Conservation (phyloP, 1,284 basidiomycete genomes). For the Heterobasidion occidentale region DNA sequence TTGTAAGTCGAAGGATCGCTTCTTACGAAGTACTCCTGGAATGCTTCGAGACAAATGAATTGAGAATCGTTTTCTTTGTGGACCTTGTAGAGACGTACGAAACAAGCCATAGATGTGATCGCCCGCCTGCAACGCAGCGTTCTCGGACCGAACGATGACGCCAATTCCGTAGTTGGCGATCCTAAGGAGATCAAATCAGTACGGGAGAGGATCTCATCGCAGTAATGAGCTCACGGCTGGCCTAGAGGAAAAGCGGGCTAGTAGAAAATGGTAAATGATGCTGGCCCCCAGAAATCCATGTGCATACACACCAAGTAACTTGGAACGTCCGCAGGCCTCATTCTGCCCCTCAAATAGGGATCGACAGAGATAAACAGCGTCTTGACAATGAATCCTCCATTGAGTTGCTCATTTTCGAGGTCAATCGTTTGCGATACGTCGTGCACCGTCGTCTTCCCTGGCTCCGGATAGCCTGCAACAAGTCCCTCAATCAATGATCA, state of each 20-base stretch:
- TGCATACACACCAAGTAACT: slow-evolving; percentile 3
- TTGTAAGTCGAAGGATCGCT: not conserved
- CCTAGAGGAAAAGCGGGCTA: too few species aligned
- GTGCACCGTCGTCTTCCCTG: slow-evolving; percentile 15
- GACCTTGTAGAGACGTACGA: too few species aligned
- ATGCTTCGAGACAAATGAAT: not conserved
- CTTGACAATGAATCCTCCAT: slow-evolving; percentile 31
- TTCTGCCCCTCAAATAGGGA: slow-evolving; percentile 27
- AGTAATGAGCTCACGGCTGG: too few species aligned
- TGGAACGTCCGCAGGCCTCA: slow-evolving; percentile 15
- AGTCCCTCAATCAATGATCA: not conserved
- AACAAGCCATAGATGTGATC: too few species aligned
- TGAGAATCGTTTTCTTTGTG: too few species aligned
- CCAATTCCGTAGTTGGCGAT: too few species aligned
- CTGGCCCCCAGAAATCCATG: too few species aligned
- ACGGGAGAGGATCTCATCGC: too few species aligned
- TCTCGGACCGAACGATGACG: too few species aligned
- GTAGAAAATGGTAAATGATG: too few species aligned
- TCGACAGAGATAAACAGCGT: slow-evolving; percentile 24
- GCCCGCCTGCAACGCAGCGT: too few species aligned
- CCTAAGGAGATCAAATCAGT: too few species aligned
- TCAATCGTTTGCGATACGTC: slow-evolving; percentile 25
- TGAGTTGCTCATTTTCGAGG: slow-evolving; percentile 23
- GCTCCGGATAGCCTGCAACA: not conserved
- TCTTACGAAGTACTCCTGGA: not conserved